Evolutionary conservation across 164 flowering plant species (phyloP).

Genomic region (Vitis labrusca): DNA sequence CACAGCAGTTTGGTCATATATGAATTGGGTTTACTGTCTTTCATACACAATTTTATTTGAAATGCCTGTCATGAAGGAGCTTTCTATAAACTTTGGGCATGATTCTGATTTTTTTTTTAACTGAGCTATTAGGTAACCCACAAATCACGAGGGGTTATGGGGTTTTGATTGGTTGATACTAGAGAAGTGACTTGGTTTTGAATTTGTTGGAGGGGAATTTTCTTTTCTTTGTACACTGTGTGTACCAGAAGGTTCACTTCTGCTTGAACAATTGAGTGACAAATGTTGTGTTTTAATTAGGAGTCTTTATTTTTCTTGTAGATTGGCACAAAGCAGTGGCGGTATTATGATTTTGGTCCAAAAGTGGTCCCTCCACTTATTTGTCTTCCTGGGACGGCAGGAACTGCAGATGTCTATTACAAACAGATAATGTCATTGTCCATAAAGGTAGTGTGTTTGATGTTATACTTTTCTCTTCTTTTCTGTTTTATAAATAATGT

Average conservation of each 20-base stretch:
- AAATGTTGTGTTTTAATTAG: background rate
- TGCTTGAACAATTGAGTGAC: slow-evolving; percentile 1
- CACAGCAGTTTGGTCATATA: background rate
- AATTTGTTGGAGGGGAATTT: background rate
- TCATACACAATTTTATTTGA: background rate
- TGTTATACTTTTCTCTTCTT: background rate
- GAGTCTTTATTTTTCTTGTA: slow-evolving; percentile 23
- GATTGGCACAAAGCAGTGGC: slow-evolving; percentile 94
- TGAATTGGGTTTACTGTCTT: background rate
- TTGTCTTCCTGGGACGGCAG: slow-evolving; percentile 92
- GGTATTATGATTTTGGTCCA: slow-evolving; percentile 99
- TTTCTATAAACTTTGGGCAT: background rate
- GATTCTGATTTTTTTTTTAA: background rate
- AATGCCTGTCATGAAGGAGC: too few species aligned
- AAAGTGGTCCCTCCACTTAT: slow-evolving; percentile 93
- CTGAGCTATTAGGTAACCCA: background rate
- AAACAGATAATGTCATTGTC: slow-evolving; percentile 96
- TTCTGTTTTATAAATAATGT: too few species aligned
- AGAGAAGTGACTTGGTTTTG: background rate
- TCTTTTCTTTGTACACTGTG: background rate
- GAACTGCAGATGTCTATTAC: slow-evolving; percentile 97
- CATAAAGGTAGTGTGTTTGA: slow-evolving; percentile 59
- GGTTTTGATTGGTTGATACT: background rate
- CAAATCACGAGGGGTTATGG: background rate
- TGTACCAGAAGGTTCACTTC: background rate